Conservation (phyloP, 768 basidiomycete species). For the Lactifluus echinatus region DNA sequence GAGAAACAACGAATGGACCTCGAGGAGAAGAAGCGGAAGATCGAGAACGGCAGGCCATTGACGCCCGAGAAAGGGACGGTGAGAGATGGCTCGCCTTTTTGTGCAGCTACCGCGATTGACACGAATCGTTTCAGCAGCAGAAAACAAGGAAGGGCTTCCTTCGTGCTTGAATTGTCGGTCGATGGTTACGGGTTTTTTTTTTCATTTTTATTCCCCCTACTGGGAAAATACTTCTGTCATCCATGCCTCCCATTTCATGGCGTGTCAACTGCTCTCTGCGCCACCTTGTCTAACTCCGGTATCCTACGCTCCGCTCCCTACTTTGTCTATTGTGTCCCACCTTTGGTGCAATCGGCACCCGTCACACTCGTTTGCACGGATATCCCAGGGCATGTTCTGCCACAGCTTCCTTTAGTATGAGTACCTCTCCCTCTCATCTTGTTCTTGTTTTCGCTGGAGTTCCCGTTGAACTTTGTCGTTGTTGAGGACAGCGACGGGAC, state of each 20-base stretch:
- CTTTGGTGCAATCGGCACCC: conserved; percentile 18
- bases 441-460: conserved; percentile 19
- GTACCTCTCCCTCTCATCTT: conserved; percentile 12
- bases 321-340: conserved; percentile 19
- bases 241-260: conserved; percentile 27
- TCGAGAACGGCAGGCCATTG: conserved; percentile 90
- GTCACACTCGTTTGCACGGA: conserved; percentile 21
- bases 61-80: conserved; percentile 91
- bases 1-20: conserved; percentile 94
- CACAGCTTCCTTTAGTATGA: conserved; percentile 18
- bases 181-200: too few species aligned
- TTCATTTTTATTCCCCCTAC: conserved; percentile 21
- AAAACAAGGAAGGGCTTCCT: conserved; percentile 64
- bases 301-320: conserved; percentile 37
- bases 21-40: conserved; percentile 96
- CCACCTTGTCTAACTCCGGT: conserved; percentile 33
- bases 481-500: conserved; percentile 3
- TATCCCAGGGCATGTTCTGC: conserved; percentile 18
- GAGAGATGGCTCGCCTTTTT: conserved; percentile 28
- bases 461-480: neutral
- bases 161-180: conserved; percentile 39
- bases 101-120: neutral
- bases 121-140: conserved; percentile 7
- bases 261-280: conserved; percentile 31
- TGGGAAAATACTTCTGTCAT: conserved; percentile 25